Conservation (phyloP, 768 basidiomycete species). For the Boletus coccyginus region DNA sequence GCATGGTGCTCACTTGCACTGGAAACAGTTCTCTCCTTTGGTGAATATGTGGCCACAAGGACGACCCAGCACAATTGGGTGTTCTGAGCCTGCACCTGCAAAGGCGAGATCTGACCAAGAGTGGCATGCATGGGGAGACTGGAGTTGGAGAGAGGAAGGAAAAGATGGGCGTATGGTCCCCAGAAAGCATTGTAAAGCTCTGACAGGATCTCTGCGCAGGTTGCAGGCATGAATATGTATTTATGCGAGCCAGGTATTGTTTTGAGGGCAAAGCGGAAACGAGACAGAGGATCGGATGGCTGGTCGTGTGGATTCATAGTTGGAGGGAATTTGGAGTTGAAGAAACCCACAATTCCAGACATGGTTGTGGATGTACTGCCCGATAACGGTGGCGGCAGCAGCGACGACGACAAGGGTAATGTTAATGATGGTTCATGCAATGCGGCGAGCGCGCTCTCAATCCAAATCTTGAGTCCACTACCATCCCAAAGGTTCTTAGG, state of each 20-base stretch:
- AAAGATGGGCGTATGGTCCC: conserved; percentile 70
- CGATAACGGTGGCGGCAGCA: no score
- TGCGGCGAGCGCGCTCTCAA: conserved; percentile 51
- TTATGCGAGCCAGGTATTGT: conserved; percentile 79
- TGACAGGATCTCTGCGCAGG: conserved; percentile 73
- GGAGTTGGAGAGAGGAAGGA: conserved; percentile 63
- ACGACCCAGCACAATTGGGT: conserved; percentile 62
- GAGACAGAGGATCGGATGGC: no score
- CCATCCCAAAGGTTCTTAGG: conserved; percentile 78
- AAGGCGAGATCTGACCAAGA: conserved; percentile 67
- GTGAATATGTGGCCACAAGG: conserved; percentile 85
- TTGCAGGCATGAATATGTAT: conserved; percentile 69
- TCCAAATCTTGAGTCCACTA: conserved; percentile 58
- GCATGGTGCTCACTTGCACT: no score
- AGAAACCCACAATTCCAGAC: no score
- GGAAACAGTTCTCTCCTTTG: no score
- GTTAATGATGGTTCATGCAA: no score
- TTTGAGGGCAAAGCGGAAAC: conserved; percentile 61
- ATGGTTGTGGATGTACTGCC: no score
- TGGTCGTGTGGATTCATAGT: no score
- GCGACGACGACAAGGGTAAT: no score
- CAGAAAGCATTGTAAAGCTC: conserved; percentile 82
- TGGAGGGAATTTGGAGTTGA: no score
- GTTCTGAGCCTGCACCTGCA: conserved; percentile 57
- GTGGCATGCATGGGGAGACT: conserved; percentile 61